Conservation (phyloP, 1,139 yeast species). For the Pichia inconspicua region DNA sequence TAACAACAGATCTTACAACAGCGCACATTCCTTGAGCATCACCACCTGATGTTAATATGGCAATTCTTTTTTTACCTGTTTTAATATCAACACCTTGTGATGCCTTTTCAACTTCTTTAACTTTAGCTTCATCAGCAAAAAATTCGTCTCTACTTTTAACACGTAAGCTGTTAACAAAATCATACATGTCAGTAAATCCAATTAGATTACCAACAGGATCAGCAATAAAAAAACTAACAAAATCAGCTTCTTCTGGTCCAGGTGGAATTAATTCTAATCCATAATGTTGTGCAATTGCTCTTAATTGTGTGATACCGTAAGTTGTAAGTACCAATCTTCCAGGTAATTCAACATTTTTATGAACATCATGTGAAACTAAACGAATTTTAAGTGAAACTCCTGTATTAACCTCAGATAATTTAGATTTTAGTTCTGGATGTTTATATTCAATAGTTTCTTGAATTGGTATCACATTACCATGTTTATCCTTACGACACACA, state of each 20-base stretch:
- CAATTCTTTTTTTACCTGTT: constrained; percentile 43
- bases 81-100: constrained; percentile 4
- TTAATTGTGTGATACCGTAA: constrained; percentile 35
- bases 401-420: constrained; percentile 22
- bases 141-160: constrained; percentile 12
- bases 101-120: constrained; percentile 9
- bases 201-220: constrained; percentile 57
- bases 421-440: constrained; percentile 41
- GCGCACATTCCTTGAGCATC: constrained; percentile 99
- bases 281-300: constrained; percentile 24
- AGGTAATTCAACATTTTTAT: constrained; percentile 24
- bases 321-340: constrained; percentile 45
- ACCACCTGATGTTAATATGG: constrained; percentile 97
- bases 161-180: constrained; percentile 3
- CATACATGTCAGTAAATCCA: constrained; percentile 32
- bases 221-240: constrained; percentile 27
- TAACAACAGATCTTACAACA: constrained; percentile 85
- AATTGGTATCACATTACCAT: constrained; percentile 19
- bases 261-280: constrained; percentile 19
- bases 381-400: constrained; percentile 59
- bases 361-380: constrained; percentile 37
- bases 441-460: constrained; percentile 29
- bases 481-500: constrained; percentile 36
- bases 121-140: constrained; percentile 10
- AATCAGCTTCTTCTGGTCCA: constrained; percentile 9